Conservation (phyloP, 1,284 basidiomycete species). For the Ustilago shanxiensis region DNA sequence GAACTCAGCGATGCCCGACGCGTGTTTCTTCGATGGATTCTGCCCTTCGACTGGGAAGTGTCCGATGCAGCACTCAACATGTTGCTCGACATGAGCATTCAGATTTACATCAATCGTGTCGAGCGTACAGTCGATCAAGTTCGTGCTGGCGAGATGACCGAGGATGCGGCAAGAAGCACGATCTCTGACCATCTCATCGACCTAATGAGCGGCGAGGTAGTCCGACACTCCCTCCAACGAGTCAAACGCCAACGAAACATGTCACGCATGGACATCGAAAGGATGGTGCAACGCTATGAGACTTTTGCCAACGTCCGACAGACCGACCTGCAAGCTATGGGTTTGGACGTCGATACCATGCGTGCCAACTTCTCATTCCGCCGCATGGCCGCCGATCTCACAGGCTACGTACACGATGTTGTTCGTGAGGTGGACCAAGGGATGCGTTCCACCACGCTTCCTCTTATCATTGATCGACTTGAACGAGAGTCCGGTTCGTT, state of each 20-base stretch:
- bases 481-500: constrained; percentile 42
- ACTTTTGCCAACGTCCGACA: constrained; percentile 44
- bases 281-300: constrained; percentile 46
- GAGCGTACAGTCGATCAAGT: constrained; percentile 29
- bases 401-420: constrained; percentile 46
- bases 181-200: constrained; percentile 38
- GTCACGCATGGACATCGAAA: constrained; percentile 31
- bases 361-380: constrained; percentile 35
- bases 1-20: constrained; percentile 58
- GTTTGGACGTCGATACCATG: constrained; percentile 33
- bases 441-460: constrained; percentile 46
- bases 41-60: constrained; percentile 42
- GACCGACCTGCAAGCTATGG: constrained; percentile 34
- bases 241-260: constrained; percentile 45
- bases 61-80: constrained; percentile 51
- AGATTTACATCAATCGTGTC: constrained; percentile 54
- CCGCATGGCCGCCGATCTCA: constrained; percentile 46
- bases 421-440: constrained; percentile 52
- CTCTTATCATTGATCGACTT: constrained; percentile 45
- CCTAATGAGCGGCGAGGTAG: constrained; percentile 44
- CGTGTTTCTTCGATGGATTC: constrained; percentile 54
- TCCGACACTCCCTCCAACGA: constrained; percentile 36
- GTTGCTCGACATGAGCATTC: constrained; percentile 61
- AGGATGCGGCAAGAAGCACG: constrained; percentile 19
- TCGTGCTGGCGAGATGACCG: constrained; percentile 29